These are phyloP conservation scores for Lolium multiflorum DNA, from an alignment of 176 grass and related monocot genomes.

Conservation along the genomic window DNA sequence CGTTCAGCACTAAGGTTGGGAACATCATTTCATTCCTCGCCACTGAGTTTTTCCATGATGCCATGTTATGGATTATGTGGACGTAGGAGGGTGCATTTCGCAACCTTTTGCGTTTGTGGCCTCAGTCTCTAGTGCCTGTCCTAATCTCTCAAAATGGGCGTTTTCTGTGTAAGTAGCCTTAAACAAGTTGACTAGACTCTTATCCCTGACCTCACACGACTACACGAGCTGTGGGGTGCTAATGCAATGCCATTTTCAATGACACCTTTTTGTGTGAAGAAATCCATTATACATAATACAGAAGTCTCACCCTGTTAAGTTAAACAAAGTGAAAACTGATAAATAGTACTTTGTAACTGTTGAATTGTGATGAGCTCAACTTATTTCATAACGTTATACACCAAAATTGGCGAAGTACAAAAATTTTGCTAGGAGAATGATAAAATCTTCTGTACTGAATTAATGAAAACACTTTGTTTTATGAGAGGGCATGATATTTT, in stretches of 20 bases:
- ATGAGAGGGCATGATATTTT: not conserved
- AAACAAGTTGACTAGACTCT: conserved; percentile 19
- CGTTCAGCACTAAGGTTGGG: not conserved
- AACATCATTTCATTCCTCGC: not conserved
- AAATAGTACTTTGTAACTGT: not conserved
- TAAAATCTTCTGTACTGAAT: not conserved
- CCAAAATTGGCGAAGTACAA: not conserved
- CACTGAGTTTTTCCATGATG: not conserved
- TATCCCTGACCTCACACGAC: not conserved
- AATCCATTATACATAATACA: too few relatives aligned
- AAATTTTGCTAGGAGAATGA: not conserved
- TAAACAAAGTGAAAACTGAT: not conserved
- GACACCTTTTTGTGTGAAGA: not conserved
- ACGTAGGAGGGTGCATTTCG: not conserved
- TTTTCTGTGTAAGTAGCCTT: not conserved
- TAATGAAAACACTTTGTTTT: not conserved
- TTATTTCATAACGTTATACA: not conserved
- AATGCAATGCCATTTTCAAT: not conserved
- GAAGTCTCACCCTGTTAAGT: not conserved
- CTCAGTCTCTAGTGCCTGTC: conserved; percentile 31
- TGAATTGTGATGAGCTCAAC: not conserved
- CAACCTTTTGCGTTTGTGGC: conserved; percentile 34
- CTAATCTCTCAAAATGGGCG: conserved; percentile 13
- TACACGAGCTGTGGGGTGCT: not conserved
- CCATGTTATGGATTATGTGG: not conserved